These are phyloP conservation scores for Sarocladium brachiariae DNA, from an alignment of 2,329 filamentous ascomycete genomes.

Conservation along the genomic window DNA sequence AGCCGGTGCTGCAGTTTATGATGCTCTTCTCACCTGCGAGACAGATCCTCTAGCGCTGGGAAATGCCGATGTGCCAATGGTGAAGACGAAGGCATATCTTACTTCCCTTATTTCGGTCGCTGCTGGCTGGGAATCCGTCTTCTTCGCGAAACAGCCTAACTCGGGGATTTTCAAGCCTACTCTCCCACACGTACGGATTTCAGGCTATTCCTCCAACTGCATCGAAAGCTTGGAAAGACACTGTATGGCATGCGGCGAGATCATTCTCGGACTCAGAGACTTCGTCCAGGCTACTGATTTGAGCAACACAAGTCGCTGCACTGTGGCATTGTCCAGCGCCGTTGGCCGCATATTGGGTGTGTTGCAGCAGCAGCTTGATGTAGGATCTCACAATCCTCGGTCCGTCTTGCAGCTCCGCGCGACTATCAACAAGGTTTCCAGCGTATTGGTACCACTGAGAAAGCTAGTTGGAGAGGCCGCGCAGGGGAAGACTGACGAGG, in stretches of 20 bases:
- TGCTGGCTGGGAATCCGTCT: constrained; percentile 63
- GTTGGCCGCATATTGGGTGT: constrained; percentile 40
- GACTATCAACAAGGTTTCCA: constrained; percentile 37
- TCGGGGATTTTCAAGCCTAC: constrained; percentile 45
- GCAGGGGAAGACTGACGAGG: constrained; percentile 46
- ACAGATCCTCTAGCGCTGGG: constrained; percentile 32
- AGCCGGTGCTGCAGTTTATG: constrained; percentile 57
- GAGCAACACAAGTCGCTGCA: constrained; percentile 35
- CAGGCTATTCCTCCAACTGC: constrained; percentile 47
- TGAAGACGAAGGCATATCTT: constrained; percentile 43
- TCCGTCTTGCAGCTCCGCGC: constrained; percentile 49
- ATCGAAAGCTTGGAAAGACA: constrained; percentile 39
- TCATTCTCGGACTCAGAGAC: constrained; percentile 36
- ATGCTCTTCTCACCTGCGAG: constrained; percentile 47
- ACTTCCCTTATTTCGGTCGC: constrained; percentile 58
- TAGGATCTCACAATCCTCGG: constrained; percentile 30
- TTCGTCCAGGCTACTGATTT: constrained; percentile 42
- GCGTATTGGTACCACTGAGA: constrained; percentile 45
- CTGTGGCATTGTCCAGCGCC: constrained; percentile 45
- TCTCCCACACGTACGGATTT: constrained; percentile 41
- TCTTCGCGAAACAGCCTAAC: constrained; percentile 57
- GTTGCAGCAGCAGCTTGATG: constrained; percentile 42
- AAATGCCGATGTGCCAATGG: constrained; percentile 32
- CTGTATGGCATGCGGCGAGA: constrained; percentile 42
- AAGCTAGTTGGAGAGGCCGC: constrained; percentile 41